A percentile compares a stretch with the other conserved stretches of the same genome.
Evolutionary conservation across 805 yeast species (phyloP).

Genomic region (Cephaloascus albidus): DNA sequence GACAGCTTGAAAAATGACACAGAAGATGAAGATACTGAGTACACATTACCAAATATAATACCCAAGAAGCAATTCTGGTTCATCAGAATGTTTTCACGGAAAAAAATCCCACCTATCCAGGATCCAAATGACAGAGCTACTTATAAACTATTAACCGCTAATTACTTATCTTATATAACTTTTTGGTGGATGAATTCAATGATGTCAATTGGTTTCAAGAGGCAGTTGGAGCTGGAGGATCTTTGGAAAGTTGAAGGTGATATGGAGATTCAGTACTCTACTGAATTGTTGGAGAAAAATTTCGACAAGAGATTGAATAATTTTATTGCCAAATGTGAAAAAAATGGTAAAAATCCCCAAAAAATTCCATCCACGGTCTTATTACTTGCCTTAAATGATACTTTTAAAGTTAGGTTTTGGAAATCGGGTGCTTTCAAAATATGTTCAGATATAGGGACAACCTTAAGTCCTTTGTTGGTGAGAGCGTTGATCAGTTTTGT

Average conservation of each 20-base stretch:
- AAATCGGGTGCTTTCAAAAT: neutral
- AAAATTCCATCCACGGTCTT: neutral
- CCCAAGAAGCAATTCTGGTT: neutral
- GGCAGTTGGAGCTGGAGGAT: conserved; percentile 3
- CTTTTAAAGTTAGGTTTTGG: neutral
- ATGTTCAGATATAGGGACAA: neutral
- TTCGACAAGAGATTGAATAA: neutral
- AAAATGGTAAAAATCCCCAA: neutral
- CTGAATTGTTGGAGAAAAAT: neutral
- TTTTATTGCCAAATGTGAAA: neutral
- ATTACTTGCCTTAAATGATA: neutral
- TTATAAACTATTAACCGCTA: neutral
- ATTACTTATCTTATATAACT: neutral
- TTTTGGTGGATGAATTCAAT: conserved; percentile 8
- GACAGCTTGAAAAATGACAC: no score
- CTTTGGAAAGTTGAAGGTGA: conserved; percentile 2
- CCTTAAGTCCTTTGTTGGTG: conserved; percentile 1
- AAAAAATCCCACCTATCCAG: neutral
- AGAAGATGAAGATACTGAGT: no score
- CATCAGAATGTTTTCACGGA: neutral
- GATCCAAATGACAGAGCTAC: neutral
- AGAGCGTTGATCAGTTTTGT: conserved; percentile 3
- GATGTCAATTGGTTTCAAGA: conserved; percentile 2
- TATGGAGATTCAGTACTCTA: conserved; percentile 1
- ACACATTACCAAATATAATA: neutral